Evolutionary conservation across 208 protist genomes (phyloP).

Genomic region (Leptomonas seymouri): DNA sequence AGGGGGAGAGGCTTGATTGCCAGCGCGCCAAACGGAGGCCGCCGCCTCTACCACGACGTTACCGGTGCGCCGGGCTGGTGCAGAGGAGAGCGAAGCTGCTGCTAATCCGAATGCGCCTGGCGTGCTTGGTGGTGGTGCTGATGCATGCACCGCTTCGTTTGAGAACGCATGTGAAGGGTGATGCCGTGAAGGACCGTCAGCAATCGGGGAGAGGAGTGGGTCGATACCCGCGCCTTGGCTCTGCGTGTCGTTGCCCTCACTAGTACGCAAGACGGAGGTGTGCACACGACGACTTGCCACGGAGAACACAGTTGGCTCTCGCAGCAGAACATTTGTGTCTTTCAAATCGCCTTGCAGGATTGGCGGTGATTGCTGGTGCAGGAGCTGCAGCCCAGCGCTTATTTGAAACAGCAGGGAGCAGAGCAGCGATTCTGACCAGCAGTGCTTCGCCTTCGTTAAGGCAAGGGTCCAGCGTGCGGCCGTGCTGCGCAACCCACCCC

Average conservation of each 20-base stretch:
- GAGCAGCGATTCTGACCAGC: constrained; percentile 36
- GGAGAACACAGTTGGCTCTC: constrained; percentile 22
- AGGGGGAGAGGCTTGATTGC: background rate
- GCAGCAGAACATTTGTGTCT: constrained; percentile 22
- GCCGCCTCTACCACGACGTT: too few relatives aligned
- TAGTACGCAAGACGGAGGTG: background rate
- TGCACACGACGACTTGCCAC: constrained; percentile 20
- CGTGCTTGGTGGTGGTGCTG: too few relatives aligned
- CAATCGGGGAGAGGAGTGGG: background rate
- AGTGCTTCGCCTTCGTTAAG: background rate
- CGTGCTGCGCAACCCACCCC: background rate
- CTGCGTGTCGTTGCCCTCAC: background rate
- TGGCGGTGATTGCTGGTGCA: constrained; percentile 34
- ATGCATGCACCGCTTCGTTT: too few relatives aligned
- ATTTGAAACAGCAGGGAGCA: constrained; percentile 35
- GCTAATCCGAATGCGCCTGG: too few relatives aligned
- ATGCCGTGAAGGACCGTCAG: background rate
- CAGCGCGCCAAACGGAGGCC: too few relatives aligned
- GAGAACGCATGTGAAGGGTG: background rate
- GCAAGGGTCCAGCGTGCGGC: background rate
- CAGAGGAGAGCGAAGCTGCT: too few relatives aligned
- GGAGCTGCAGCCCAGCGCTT: constrained; percentile 31
- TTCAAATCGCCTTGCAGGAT: constrained; percentile 34
- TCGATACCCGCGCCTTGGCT: background rate
- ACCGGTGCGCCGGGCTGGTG: too few relatives aligned